These are phyloP conservation scores for Sesbania bispinosa DNA, from an alignment of 306 rosid genomes.

Conservation along the genomic window DNA sequence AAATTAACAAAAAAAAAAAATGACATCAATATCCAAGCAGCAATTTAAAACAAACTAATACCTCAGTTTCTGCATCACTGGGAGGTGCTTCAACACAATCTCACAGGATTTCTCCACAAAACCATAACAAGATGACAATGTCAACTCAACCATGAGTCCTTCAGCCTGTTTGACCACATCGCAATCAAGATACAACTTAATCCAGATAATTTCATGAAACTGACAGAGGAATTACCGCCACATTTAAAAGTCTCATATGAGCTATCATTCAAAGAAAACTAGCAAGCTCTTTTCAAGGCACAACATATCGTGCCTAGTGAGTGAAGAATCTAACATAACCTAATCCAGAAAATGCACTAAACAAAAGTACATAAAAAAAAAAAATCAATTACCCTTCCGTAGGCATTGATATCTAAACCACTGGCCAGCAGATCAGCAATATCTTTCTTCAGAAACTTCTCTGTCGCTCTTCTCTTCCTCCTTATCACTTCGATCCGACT, in stretches of 20 bases:
- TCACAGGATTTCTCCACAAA: constrained; percentile 79
- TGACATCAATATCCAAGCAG: neutral
- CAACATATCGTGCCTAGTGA: too few relatives aligned
- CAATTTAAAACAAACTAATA: constrained; percentile 25
- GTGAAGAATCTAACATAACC: neutral
- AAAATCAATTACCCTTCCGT: constrained; percentile 58
- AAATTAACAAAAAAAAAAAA: neutral
- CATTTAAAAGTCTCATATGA: too few relatives aligned
- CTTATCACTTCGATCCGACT: constrained; percentile 78
- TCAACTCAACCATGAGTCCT: constrained; percentile 76
- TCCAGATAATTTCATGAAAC: neutral
- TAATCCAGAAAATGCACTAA: neutral
- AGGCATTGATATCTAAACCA: constrained; percentile 82
- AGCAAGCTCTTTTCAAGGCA: too few relatives aligned
- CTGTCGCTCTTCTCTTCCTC: constrained; percentile 91
- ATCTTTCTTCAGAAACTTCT: constrained; percentile 87
- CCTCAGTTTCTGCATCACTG: constrained; percentile 80
- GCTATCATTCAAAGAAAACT: too few relatives aligned
- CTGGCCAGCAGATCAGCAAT: constrained; percentile 77
- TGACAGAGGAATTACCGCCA: too few relatives aligned
- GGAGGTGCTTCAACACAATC: constrained; percentile 62
- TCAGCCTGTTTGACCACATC: constrained; percentile 72
- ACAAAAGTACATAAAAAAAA: neutral
- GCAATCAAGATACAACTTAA: constrained; percentile 16
- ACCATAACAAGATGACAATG: constrained; percentile 73